Base-by-base conservation (phyloP, 108 stramenopile species). In the Cylindrotheca closterium region DNA sequence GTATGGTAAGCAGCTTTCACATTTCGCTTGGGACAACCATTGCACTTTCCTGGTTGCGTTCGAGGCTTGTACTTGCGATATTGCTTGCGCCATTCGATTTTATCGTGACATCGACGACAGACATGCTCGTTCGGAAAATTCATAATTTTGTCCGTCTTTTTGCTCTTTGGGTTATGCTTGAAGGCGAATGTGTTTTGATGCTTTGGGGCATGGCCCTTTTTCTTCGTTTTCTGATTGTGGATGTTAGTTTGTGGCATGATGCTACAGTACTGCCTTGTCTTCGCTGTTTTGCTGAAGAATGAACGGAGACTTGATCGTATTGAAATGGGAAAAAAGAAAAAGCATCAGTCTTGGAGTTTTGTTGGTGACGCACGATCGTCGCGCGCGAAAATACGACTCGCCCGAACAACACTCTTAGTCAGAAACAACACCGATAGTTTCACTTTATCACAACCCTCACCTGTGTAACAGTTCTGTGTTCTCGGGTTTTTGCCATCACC, bases 101-200 rank as follows among this genome's bases (percentile, higher is more conserved):
- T 96, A 5, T 98, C 96, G 37, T 90, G 70, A 66, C 97, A 98
- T 5, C 92, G 64, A 22, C 79, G 65, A 75, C 97, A 98, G 8
- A 94, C 84, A n/a, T 96, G 96, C 18, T 81, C 65, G 69, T 92
- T 96, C 21, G 91, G 89, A n/a, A 77, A 81, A 0, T 68, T 46
- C 45, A 98, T 63, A 30, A 98, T 96, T 26, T 83, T 79, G 17
- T 78, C 91, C 32, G 97, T 97, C 76, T 85, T 91, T 70, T 96
- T 96, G 30, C 91, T 93, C 69, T 92, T 94, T 46, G 94, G 94
- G 78, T 97, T 97, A 84, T 97, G 97, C 46, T 74, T 72, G 65
- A 88, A 97, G 48, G 97, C 95, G 71, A 94, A 96, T 17, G 59
- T 69, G 65, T 97, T 97, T 76, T 97, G 97, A 75, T 97, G 94